A percentile compares a stretch with the other conserved stretches of the same genome.
These are phyloP conservation scores for Torulaspora quercuum DNA, from an alignment of 805 yeast genomes.

Conservation along the genomic window DNA sequence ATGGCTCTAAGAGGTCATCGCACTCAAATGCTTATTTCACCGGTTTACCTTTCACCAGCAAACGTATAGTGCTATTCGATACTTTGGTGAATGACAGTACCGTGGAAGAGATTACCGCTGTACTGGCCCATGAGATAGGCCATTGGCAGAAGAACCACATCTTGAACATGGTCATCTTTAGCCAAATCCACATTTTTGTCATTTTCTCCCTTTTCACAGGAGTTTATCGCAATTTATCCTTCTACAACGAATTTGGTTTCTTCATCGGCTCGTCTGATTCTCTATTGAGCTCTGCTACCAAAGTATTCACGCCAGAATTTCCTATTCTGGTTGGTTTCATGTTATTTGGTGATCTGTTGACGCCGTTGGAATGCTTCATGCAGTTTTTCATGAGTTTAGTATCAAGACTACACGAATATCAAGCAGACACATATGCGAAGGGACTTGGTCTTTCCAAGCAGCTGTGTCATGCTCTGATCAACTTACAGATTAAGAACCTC, in stretches of 20 bases:
- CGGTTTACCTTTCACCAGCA: slow-evolving; percentile 90
- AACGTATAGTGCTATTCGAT: slow-evolving; percentile 90
- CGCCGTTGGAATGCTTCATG: slow-evolving; percentile 70
- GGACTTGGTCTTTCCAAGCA: slow-evolving; percentile 65
- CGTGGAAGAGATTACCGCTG: slow-evolving; percentile 82
- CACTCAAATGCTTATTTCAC: slow-evolving; percentile 96
- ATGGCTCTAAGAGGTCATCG: slow-evolving; percentile 94
- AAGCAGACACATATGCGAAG: slow-evolving; percentile 87
- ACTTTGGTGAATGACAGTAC: slow-evolving; percentile 81
- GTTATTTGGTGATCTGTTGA: slow-evolving; percentile 70
- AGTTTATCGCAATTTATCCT: slow-evolving; percentile 73
- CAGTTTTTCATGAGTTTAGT: slow-evolving; percentile 65
- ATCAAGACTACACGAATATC: slow-evolving; percentile 85
- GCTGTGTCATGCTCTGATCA: slow-evolving; percentile 68
- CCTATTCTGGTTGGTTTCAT: slow-evolving; percentile 82
- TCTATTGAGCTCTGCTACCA: slow-evolving; percentile 12
- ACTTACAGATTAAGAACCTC: slow-evolving; percentile 74
- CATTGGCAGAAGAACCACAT: slow-evolving; percentile 95
- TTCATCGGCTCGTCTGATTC: slow-evolving; percentile 18
- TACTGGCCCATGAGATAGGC: slow-evolving; percentile 97
- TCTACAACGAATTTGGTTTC: slow-evolving; percentile 80
- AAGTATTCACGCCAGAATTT: slow-evolving; percentile 40
- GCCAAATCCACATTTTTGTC: slow-evolving; percentile 60
- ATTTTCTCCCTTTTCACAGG: slow-evolving; percentile 73
- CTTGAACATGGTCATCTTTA: slow-evolving; percentile 63